Base-by-base conservation (phyloP, 202 grass and related monocot species). In the Eragrostis tef region DNA sequence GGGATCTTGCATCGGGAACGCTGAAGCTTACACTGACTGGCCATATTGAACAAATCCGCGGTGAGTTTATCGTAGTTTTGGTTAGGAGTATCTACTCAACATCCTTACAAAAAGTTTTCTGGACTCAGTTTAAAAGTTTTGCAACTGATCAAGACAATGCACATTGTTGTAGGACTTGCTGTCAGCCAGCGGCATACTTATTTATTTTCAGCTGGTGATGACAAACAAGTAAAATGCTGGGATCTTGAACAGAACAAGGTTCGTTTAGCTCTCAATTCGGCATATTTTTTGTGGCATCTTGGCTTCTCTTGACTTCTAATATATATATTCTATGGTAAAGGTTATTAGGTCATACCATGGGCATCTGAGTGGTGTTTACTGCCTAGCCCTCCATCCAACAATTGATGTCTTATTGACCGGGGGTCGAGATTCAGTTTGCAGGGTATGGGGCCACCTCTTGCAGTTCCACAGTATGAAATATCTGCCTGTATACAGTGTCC, bases 161-260 rank as follows among this genome's bases (percentile, higher is more conserved):
- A 17, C 9, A 46, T 63, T 86, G 15, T 45, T 79, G 71, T 88
- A 98, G 95, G 95, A 65, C 92, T 98, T 91, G 95, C 92, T 54
- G 95, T 95, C 79, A 95, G 92, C 84, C 90, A 95, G 59, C 80
- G 84, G 7, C 92, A 98, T 51, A 98, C 95, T n/a, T 98, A 98
- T 82, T 86, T 98, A 73, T 98, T 98, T 89, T 98, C 95, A 63
- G 95, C 95, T 90, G 95, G 95, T 74, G 95, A 95, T 91, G 95
- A 98, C 78, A 98, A 98, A 80, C 95, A 98, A 98, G 95, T 98
- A 53, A 98, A 98, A 82, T 98, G 95, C 77, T 98, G 95, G 95
- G 95, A 98, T 59, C 95, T 98, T 85, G 95, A 98, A 88, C 95
- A 98, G 76, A 98, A 98, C 74, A 98, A 98, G 92, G 95, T 98